Evolutionary conservation across 192 early-diverging fungal species (phyloP).

Genomic region (Coemansia sp.): DNA sequence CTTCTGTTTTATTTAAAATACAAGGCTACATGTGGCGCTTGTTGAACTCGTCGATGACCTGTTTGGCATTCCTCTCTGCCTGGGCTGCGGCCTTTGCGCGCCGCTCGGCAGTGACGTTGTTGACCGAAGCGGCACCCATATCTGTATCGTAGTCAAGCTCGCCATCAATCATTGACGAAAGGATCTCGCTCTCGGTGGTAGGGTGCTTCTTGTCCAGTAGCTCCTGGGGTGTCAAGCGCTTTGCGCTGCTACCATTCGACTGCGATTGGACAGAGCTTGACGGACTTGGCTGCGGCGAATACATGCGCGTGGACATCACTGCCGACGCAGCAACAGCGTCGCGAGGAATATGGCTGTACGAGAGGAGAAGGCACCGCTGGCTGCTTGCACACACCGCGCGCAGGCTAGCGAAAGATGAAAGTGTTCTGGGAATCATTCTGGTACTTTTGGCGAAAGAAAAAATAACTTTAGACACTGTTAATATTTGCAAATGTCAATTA

Average conservation of each 20-base stretch:
- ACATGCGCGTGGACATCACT: conserved; percentile 16
- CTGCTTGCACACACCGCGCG: neutral
- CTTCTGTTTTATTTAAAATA: neutral
- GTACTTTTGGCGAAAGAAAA: neutral
- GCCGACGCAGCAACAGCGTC: conserved; percentile 12
- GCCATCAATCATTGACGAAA: conserved; percentile 49
- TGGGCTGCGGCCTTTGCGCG: conserved; percentile 26
- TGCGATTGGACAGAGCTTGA: conserved; percentile 8
- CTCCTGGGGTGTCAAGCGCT: conserved; percentile 21
- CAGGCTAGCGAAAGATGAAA: neutral
- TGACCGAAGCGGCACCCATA: conserved; percentile 44
- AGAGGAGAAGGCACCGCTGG: conserved; percentile 1
- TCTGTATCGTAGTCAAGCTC: conserved; percentile 54
- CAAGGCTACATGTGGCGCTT: conserved; percentile 19
- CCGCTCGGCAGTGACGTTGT: conserved; percentile 36
- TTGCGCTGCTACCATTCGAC: neutral
- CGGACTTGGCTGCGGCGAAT: conserved; percentile 13
- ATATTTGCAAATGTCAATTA: neutral
- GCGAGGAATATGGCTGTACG: neutral
- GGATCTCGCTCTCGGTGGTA: conserved; percentile 27
- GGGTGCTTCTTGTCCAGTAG: conserved; percentile 43
- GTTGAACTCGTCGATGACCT: conserved; percentile 21
- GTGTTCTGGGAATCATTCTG: conserved; percentile 9
- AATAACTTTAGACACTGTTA: neutral
- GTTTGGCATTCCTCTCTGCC: conserved; percentile 26